A percentile compares a stretch with the other conserved stretches of the same genome.
These are phyloP conservation scores for Claviceps sp. DNA, from an alignment of 2,329 filamentous ascomycete species.

Conservation along the genomic window DNA sequence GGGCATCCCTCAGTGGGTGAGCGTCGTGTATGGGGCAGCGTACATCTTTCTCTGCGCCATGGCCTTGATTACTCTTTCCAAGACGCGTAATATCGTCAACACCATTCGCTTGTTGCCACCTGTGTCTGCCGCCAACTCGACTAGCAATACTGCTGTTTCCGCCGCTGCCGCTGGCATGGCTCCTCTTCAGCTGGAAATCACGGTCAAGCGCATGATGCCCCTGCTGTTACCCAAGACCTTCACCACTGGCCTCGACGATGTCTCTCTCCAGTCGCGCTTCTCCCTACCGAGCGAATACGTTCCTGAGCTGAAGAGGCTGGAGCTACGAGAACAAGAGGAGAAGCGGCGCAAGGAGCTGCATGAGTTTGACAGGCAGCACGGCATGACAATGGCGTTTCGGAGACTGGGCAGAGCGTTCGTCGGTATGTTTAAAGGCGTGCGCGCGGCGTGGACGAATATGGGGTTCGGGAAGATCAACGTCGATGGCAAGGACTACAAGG, in stretches of 20 bases:
- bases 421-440: conserved; percentile 30
- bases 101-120: conserved; percentile 44
- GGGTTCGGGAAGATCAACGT: conserved; percentile 40
- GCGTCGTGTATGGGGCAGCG: conserved; percentile 41
- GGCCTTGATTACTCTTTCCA: conserved; percentile 45
- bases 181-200: conserved; percentile 37
- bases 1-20: conserved; percentile 42
- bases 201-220: conserved; percentile 35
- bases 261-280: conserved; percentile 24
- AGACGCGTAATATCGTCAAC: conserved; percentile 44
- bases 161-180: conserved; percentile 6
- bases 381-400: conserved; percentile 45
- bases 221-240: conserved; percentile 31
- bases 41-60: conserved; percentile 46
- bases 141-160: conserved; percentile 5
- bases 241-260: conserved; percentile 20
- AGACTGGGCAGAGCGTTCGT: conserved; percentile 29
- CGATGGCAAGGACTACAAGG: conserved; percentile 36
- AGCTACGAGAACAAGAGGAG: conserved; percentile 23
- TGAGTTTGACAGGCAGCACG: conserved; percentile 40
- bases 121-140: conserved; percentile 7
- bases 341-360: conserved; percentile 23
- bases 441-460: conserved; percentile 39
- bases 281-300: conserved; percentile 25
- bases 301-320: conserved; percentile 19